Base-by-base conservation (phyloP, 331 rosid species). In the Cydonia oblonga region DNA sequence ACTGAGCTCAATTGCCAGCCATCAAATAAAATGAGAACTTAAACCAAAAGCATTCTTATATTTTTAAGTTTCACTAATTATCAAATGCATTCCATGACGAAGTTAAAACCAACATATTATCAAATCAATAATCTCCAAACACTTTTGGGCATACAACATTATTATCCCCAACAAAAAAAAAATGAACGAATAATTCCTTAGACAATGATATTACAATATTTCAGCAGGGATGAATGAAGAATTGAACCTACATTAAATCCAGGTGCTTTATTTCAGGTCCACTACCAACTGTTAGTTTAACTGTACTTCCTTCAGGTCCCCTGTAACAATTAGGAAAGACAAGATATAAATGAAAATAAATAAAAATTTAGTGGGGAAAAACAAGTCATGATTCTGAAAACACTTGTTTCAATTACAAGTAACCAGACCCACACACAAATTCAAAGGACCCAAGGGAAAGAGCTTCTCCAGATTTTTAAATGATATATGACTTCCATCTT, bases 251-350 rank as follows among this genome's bases (percentile, higher is more conserved):
- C 98, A 23, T 77, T 60, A 95, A 80, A 73, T 76, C 78, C 52
- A 95, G 74, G 76, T 81, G 86, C 87, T 88, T 93, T 73, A 83
- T 76, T 52, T 87, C 95, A 33, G 78, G 74, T 64, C 98, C 97
- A 83, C 92, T 89, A 29, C 73, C 83, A 84, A 95, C 79, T n/a
- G 96, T 88, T 83, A 95, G 82, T 69, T 87, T 84, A 81, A 95
- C 96, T 13, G 86, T 70, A 84, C 93, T 95, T 79, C 98, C 96
- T 74, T 91, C 96, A 33, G 96, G 75, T 70, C 98, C 98, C 88
- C 98, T 95, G 88, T 81, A 60, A 79, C 77, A 77, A 38, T 77
- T 52, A 83, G 78, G 42, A 74, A 73, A 74, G 79, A 77, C 32
- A 40, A 40, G 64, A 5, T 59, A 59, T 0, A 70, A 78, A 74